Evolutionary conservation across 106 monocot genomes (phyloP), one percentile per base, ranked within the genome.

Genomic region (Hemerocallis citrina): DNA sequence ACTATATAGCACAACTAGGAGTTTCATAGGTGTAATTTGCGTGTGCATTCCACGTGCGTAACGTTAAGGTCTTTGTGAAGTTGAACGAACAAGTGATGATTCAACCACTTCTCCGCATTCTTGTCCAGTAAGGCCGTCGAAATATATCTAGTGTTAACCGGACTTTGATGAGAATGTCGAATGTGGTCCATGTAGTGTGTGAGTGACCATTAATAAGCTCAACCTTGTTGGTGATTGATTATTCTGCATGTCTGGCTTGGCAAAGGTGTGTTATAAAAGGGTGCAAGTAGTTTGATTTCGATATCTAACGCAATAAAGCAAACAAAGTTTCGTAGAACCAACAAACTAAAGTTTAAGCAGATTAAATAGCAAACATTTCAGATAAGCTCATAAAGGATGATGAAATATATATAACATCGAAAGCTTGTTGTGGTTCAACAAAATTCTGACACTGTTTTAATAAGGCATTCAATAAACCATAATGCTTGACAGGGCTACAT

Each of bases 401-500:
- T n/a, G 34, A 49, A 59, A 34, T 9, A 35, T 34, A 42, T 7
- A 71, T 54, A 13, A 57, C 43, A 61, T 28, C 67, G 45, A 37
- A 61, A 72, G 43, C 48, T 69, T 54, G 20, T 45, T 55, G 34
- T 63, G 52, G 36, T 33, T 75, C 62, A 63, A 63, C 68, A 62
- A 75, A 68, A 54, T 42, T 63, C 62, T 75, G 62, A 75, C 61
- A 34, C 32, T 2, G 46, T 21, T 57, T 69, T 57, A 58, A 59
- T 59, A 64, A 44, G n/a, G 64, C 70, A 70, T 70, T 60, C 51
- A 70, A 75, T 61, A 68, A 55, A 74, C 49, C 34, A 34, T 24
- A 54, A 42, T 17, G 30, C 55, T 17, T 17, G 16, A 55, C 22
- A 55, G 55, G n/a, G n/a, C 55, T 31, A 54, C 54, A 32, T 28